Percentiles rank a stretch among this genome's conserved stretches.
Evolutionary conservation across 805 yeast species (phyloP).

Genomic region (Kodamaea leandrae): DNA sequence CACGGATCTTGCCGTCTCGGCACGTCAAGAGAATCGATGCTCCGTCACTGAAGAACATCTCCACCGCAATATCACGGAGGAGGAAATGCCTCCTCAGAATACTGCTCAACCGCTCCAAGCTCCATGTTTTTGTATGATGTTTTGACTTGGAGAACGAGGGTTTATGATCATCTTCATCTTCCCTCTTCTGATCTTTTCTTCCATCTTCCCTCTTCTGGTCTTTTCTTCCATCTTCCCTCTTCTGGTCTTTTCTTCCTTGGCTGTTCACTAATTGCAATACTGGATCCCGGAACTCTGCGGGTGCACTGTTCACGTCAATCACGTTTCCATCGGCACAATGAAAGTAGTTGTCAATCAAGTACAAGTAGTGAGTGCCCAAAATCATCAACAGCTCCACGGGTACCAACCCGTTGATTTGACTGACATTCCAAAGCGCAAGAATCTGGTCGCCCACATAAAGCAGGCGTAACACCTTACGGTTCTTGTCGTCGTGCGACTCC

Average conservation of each 20-base stretch:
- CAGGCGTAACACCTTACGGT: slow-evolving; percentile 70
- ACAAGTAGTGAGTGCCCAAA: slow-evolving; percentile 61
- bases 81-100: slow-evolving; percentile 74
- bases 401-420: slow-evolving; percentile 73
- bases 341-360: slow-evolving; percentile 68
- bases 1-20: slow-evolving; percentile 50
- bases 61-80: slow-evolving; percentile 77
- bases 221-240: slow-evolving; percentile 18
- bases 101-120: slow-evolving; percentile 54
- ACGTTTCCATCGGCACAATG: slow-evolving; percentile 52
- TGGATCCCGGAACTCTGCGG: slow-evolving; percentile 60
- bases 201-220: slow-evolving; percentile 3
- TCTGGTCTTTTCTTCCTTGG: slow-evolving; percentile 36
- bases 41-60: slow-evolving; percentile 72
- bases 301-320: slow-evolving; percentile 65
- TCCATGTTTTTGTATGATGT: slow-evolving; percentile 63
- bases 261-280: slow-evolving; percentile 64
- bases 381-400: slow-evolving; percentile 74
- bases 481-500: slow-evolving; percentile 56
- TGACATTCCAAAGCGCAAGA: slow-evolving; percentile 69
- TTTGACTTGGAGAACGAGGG: no score
- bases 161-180: background rate
- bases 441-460: slow-evolving; percentile 70
- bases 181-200: background rate
- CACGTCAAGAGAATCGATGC: slow-evolving; percentile 69